phyloP scores from a whole-genome alignment of 306 rosid genomes.

The Acmispon strigosus region DNA sequence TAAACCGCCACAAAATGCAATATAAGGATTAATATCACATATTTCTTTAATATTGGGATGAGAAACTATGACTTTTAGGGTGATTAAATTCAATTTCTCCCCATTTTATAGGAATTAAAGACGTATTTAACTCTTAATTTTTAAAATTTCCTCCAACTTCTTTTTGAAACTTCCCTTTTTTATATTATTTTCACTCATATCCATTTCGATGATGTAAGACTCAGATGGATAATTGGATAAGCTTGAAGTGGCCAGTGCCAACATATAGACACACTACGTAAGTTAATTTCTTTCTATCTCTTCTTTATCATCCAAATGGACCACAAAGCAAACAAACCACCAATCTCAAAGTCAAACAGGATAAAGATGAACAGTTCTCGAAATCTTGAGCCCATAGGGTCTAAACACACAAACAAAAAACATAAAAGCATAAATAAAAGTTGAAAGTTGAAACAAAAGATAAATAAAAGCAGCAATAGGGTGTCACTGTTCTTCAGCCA shows the following conservation, averaged over 20 bases:
- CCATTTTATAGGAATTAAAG: too few species aligned
- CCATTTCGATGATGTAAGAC: slow-evolving; percentile 43
- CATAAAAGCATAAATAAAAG: not conserved
- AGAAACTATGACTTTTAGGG: too few species aligned
- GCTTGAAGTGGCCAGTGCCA: slow-evolving; percentile 20
- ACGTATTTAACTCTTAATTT: too few species aligned
- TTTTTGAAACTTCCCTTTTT: too few species aligned
- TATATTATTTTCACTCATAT: slow-evolving; percentile 27
- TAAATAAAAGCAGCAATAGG: not conserved
- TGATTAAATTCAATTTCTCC: too few species aligned
- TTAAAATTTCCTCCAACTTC: not conserved
- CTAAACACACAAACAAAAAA: not conserved
- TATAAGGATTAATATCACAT: too few species aligned
- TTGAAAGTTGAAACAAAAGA: slow-evolving; percentile 13
- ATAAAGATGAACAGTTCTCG: slow-evolving; percentile 17
- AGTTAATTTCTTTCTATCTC: too few species aligned
- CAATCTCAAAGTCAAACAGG: slow-evolving; percentile 17
- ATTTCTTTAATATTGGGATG: too few species aligned
- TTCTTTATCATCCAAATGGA: not conserved
- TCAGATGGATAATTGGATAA: slow-evolving; percentile 56
- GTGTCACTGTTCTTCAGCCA: slow-evolving; percentile 22
- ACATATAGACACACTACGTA: slow-evolving; percentile 3
- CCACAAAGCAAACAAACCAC: not conserved
- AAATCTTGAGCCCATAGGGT: not conserved
- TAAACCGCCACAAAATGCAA: too few species aligned